Percentiles rank a stretch among this genome's conserved stretches.
Conservation (phyloP, 2,329 filamentous ascomycete species). For the Cadophora luteo-olivacea region DNA sequence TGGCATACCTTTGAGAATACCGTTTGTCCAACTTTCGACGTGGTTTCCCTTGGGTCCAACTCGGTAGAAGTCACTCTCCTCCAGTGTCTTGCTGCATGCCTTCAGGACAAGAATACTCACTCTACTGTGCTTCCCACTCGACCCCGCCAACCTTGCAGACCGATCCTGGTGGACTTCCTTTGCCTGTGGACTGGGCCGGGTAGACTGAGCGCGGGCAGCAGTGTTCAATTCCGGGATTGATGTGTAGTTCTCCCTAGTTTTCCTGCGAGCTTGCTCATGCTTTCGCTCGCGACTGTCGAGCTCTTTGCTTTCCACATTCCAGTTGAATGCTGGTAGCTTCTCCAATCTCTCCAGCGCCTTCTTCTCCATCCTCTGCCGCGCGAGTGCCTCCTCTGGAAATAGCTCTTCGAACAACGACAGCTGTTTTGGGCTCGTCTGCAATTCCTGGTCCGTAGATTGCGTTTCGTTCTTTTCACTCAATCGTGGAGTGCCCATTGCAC, state of each 20-base stretch:
- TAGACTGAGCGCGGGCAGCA: neutral
- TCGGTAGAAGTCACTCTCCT: slow-evolving; percentile 74
- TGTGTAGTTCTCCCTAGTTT: slow-evolving; percentile 7
- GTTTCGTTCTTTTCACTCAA: slow-evolving; percentile 12
- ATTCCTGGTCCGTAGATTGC: neutral
- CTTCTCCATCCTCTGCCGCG: slow-evolving; percentile 13
- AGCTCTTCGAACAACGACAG: slow-evolving; percentile 54
- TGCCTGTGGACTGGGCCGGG: too few relatives aligned
- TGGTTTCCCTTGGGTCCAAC: slow-evolving; percentile 66
- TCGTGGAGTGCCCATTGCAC: neutral
- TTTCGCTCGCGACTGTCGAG: slow-evolving; percentile 1
- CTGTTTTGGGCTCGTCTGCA: neutral
- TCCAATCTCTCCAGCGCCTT: slow-evolving; percentile 30
- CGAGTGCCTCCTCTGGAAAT: slow-evolving; percentile 58
- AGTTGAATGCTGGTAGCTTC: slow-evolving; percentile 42
- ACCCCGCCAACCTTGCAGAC: neutral
- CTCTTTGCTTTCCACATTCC: slow-evolving; percentile 22
- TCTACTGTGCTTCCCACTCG: neutral
- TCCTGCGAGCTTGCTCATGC: slow-evolving; percentile 6
- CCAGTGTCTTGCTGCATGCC: slow-evolving; percentile 64
- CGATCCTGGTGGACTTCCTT: neutral
- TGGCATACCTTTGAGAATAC: slow-evolving; percentile 61
- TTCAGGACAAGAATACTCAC: slow-evolving; percentile 58
- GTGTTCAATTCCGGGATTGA: slow-evolving; percentile 13
- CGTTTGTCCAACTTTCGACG: slow-evolving; percentile 71